phyloP scores from a whole-genome alignment of 108 stramenopile genomes.

The Nitzschia sp. region DNA sequence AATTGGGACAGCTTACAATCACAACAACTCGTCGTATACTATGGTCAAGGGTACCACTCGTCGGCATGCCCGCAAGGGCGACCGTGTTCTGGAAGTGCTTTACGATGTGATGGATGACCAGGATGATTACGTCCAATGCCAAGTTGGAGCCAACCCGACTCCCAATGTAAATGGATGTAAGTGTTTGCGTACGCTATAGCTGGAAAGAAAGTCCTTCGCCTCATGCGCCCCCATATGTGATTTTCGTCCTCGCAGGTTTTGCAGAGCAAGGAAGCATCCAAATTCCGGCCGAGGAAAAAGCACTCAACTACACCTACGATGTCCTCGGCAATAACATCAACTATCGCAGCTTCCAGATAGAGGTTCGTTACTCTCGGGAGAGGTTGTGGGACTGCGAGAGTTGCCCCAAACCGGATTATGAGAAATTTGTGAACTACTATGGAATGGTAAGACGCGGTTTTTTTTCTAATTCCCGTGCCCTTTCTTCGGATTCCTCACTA shows the following conservation, averaged over 20 bases:
- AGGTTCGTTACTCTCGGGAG: constrained; percentile 35
- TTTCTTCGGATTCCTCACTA: neutral
- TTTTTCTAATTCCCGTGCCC: neutral
- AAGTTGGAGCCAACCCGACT: constrained; percentile 45
- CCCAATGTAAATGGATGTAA: constrained; percentile 30
- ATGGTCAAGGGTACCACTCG: neutral
- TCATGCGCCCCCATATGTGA: no score
- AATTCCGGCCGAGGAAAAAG: neutral
- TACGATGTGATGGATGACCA: constrained; percentile 51
- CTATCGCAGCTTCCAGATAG: constrained; percentile 41
- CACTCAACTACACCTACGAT: constrained; percentile 41
- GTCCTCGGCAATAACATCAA: constrained; percentile 41
- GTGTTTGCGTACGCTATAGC: no score
- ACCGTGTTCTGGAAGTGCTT: constrained; percentile 31
- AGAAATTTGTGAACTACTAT: constrained; percentile 56
- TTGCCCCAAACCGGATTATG: constrained; percentile 38
- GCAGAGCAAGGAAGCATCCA: neutral
- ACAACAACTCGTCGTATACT: neutral
- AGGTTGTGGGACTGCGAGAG: constrained; percentile 32
- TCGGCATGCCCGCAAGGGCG: neutral
- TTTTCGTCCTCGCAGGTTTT: no score
- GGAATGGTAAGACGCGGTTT: constrained; percentile 11
- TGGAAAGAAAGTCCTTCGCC: no score
- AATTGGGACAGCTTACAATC: neutral
- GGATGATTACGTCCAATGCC: constrained; percentile 27